phyloP scores from a whole-genome alignment of 2,329 filamentous ascomycete genomes.

The Biscogniauxia sp. region DNA sequence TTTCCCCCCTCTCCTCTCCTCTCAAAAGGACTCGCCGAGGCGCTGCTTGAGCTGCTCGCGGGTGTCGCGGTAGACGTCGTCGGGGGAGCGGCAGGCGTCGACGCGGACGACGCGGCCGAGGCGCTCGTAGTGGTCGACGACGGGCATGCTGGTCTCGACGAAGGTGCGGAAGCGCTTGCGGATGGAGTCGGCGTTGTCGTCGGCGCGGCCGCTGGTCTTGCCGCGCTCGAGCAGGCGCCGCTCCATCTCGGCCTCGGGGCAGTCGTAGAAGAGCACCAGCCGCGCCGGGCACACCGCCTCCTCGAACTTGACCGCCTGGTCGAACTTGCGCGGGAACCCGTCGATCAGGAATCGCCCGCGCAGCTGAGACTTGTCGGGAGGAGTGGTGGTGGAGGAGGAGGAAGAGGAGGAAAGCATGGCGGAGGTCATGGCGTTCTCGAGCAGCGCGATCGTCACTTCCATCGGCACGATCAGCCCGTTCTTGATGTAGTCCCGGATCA shows the following conservation, averaged over 20 bases:
- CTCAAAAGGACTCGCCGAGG: slow-evolving; percentile 43
- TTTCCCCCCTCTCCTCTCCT: not conserved
- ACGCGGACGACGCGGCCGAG: slow-evolving; percentile 79
- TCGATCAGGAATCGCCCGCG: slow-evolving; percentile 69
- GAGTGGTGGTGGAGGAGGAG: too few relatives aligned
- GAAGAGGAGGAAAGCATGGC: slow-evolving; percentile 46
- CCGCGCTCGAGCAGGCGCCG: slow-evolving; percentile 79
- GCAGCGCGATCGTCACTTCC: slow-evolving; percentile 90
- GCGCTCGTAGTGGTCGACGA: slow-evolving; percentile 79
- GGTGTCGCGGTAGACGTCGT: slow-evolving; percentile 57
- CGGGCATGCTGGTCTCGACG: slow-evolving; percentile 95
- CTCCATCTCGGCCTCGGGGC: slow-evolving; percentile 86
- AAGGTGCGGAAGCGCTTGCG: slow-evolving; percentile 95
- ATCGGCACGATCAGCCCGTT: slow-evolving; percentile 97
- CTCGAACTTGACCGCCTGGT: slow-evolving; percentile 94
- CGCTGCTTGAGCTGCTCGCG: slow-evolving; percentile 47
- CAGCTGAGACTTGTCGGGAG: slow-evolving; percentile 38
- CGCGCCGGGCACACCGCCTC: slow-evolving; percentile 77
- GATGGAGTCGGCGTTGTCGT: slow-evolving; percentile 95
- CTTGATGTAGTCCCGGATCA: slow-evolving; percentile 92
- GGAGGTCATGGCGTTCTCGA: slow-evolving; percentile 88
- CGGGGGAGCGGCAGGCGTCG: slow-evolving; percentile 65
- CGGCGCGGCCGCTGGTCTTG: slow-evolving; percentile 85
- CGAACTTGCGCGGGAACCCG: slow-evolving; percentile 94
- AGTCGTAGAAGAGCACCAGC: slow-evolving; percentile 93